phyloP scores from a whole-genome alignment of 192 early-diverging fungal genomes.

The Coemansia sp. region DNA sequence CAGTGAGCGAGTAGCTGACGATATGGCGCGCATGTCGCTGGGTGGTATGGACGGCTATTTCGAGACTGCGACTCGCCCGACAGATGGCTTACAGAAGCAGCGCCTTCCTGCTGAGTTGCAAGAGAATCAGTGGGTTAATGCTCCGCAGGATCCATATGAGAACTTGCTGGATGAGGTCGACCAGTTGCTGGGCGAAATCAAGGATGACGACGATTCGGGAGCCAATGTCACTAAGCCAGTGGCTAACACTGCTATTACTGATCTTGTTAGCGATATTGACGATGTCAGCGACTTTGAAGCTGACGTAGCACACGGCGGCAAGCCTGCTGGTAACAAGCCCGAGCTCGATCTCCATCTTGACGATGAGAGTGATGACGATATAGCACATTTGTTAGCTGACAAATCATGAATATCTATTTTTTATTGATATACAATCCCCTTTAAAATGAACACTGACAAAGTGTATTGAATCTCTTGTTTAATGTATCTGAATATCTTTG shows the following conservation, averaged over 20 bases:
- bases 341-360: slow-evolving; percentile 42
- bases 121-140: slow-evolving; percentile 25
- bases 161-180: slow-evolving; percentile 56
- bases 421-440: neutral
- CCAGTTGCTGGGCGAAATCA: slow-evolving; percentile 52
- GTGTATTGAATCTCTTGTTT: neutral
- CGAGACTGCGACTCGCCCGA: neutral
- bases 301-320: neutral
- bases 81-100: neutral
- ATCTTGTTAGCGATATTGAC: slow-evolving; percentile 5
- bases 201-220: slow-evolving; percentile 38
- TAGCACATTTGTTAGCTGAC: slow-evolving; percentile 28
- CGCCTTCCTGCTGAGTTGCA: neutral
- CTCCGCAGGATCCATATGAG: slow-evolving; percentile 52
- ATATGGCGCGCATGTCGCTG: slow-evolving; percentile 35
- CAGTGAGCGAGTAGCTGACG: slow-evolving; percentile 7
- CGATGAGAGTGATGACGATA: slow-evolving; percentile 39
- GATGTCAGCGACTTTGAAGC: slow-evolving; percentile 9
- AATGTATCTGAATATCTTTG: neutral
- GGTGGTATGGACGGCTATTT: neutral
- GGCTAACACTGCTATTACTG: neutral
- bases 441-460: neutral
- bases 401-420: neutral
- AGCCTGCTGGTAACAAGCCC: slow-evolving; percentile 5
- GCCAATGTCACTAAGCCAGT: neutral